Conservation (phyloP, 495 filamentous ascomycete genomes). For the Pyrenopolyporus hunteri region DNA sequence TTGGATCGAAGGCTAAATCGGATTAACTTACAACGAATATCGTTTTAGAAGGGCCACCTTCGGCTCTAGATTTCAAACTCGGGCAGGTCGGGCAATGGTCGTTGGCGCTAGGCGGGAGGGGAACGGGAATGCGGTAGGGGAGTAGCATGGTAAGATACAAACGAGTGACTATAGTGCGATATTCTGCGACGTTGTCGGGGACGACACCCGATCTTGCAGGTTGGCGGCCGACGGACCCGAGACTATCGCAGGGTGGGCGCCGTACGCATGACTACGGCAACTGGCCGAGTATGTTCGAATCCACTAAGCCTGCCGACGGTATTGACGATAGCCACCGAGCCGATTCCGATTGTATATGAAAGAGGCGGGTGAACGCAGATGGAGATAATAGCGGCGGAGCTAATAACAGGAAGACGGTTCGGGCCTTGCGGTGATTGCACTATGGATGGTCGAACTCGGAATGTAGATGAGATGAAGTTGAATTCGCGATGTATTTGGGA, state of each 20-base stretch:
- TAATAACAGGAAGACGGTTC: not conserved
- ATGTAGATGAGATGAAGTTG: not conserved
- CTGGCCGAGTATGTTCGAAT: not conserved
- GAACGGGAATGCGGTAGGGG: slow-evolving; percentile 26
- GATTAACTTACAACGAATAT: slow-evolving; percentile 32
- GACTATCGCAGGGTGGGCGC: slow-evolving; percentile 17
- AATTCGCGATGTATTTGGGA: no score
- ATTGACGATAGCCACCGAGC: not conserved
- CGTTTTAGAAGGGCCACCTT: slow-evolving; percentile 11
- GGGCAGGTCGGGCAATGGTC: not conserved
- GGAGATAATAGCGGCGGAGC: not conserved
- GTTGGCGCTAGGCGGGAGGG: not conserved
- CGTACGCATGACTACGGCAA: slow-evolving; percentile 24
- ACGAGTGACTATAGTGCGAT: slow-evolving; percentile 31
- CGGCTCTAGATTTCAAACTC: slow-evolving; percentile 8
- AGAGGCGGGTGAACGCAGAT: not conserved
- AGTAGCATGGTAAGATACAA: slow-evolving; percentile 26
- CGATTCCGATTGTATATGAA: slow-evolving; percentile 4
- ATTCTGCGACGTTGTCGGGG: slow-evolving; percentile 12
- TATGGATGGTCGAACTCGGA: not conserved
- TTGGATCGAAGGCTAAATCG: not conserved
- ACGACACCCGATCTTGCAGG: slow-evolving; percentile 14
- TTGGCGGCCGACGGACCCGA: slow-evolving; percentile 21
- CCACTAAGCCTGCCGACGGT: not conserved
- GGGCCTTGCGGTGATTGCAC: not conserved